Base-by-base conservation (phyloP, 805 yeast genomes). In the Ogataea naganishii region DNA sequence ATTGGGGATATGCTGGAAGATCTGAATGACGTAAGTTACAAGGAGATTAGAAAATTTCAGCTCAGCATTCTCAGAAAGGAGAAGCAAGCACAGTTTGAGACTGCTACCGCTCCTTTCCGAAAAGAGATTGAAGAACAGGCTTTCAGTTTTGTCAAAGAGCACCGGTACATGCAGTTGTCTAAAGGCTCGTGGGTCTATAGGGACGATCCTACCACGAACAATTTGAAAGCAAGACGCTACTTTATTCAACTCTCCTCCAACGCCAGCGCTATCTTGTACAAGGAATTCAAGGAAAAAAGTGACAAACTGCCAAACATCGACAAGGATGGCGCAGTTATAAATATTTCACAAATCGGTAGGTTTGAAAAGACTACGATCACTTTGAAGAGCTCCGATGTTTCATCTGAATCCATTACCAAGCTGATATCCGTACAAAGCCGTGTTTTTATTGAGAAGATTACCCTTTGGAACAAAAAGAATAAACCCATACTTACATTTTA, bases 141-240 rank as follows among this genome's bases (percentile, higher is more conserved):
- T 0, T 58, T 66, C 34, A 78, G 75, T 22, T 81, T 80, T 48
- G 85, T 83, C 11, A 69, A 71, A 34, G 86, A 80, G 48, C 92
- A 81, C 56, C 65, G 89, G 43, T 73, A 79, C 26, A 53, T 80
- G 34, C 77, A 75, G 46, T 55, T 84, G 28, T 73, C 84, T 17
- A 75, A 69, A 44, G 95, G 95, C 2, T 69, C 81, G 2, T 84
- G 94, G 94, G 88, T 80, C 10, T 79, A 64, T 46, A 66, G 77
- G 2, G 79, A 75, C 21, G 58, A 66, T 30, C 85, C 80, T 3
- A 19, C 34, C 8, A 34, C 34, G 27, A 32, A 37, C 19, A 35
- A 39, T 21, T 45, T 40, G 20, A 37, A 44, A 20, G 60, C 61
- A 8, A 67, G 64, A 38, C 62, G 62, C 35, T 75, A 65, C 47